Conservation (phyloP, 805 yeast species). For the Brettanomyces nanus region DNA sequence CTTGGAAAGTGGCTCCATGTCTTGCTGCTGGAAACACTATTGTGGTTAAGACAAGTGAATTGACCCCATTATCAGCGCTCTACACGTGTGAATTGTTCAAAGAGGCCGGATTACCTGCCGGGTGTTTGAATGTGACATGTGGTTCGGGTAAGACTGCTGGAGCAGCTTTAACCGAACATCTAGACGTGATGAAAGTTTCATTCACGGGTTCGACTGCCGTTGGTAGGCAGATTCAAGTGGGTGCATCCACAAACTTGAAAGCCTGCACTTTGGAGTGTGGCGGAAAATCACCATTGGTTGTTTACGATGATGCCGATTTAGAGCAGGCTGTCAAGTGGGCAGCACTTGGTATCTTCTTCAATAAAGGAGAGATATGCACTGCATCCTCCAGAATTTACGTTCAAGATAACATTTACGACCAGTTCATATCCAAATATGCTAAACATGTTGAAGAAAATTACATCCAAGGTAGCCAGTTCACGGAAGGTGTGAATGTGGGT, state of each 20-base stretch:
- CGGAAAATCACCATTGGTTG: constrained; percentile 91
- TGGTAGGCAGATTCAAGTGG: constrained; percentile 75
- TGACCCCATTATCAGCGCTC: constrained; percentile 60
- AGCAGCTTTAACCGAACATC: constrained; percentile 48
- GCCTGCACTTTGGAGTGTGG: constrained; percentile 92
- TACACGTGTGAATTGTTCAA: constrained; percentile 42
- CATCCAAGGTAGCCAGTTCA: constrained; percentile 77
- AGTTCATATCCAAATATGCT: constrained; percentile 55
- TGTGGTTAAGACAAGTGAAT: constrained; percentile 56
- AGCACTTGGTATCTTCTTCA: constrained; percentile 78
- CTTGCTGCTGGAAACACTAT: constrained; percentile 59
- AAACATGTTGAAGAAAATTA: constrained; percentile 42
- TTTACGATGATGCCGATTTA: constrained; percentile 79
- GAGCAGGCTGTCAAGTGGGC: constrained; percentile 69
- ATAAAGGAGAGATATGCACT: constrained; percentile 93
- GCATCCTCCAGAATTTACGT: constrained; percentile 91
- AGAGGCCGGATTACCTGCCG: constrained; percentile 57
- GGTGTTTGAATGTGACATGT: constrained; percentile 54
- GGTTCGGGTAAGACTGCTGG: constrained; percentile 59
- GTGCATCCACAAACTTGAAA: constrained; percentile 78
- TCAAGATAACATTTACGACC: constrained; percentile 78
- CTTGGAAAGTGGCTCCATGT: constrained; percentile 66
- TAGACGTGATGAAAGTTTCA: constrained; percentile 52
- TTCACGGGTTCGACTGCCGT: constrained; percentile 63
- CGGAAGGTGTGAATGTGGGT: constrained; percentile 73